A percentile compares a stretch with the other conserved stretches of the same genome.
Conservation (phyloP, 23 red algal genomes). For the Chondrus crispus region DNA sequence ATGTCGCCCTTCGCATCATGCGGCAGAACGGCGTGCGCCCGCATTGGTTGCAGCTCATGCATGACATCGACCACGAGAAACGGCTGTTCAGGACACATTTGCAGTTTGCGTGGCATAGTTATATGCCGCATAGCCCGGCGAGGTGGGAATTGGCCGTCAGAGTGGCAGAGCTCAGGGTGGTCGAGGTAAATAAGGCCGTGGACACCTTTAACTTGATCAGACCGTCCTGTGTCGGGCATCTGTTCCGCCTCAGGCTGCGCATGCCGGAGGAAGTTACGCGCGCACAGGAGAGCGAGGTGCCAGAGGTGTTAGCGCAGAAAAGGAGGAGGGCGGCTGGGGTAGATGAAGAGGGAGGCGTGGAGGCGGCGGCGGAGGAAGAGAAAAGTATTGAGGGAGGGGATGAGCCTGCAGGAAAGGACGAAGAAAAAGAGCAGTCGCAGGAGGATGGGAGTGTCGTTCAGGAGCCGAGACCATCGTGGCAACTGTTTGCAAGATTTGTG, state of each 20-base stretch:
- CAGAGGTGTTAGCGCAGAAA: not conserved
- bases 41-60: slow-evolving; percentile 63
- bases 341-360: not conserved
- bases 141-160: slow-evolving; percentile 22
- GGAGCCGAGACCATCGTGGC: slow-evolving; percentile 46
- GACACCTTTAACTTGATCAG: slow-evolving; percentile 54
- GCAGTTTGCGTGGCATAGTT: slow-evolving; percentile 29
- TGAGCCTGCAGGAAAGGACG: not conserved
- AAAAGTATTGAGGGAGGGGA: not conserved
- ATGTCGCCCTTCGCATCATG: slow-evolving; percentile 62
- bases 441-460: not conserved
- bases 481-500: slow-evolving; percentile 49
- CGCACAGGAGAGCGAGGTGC: slow-evolving; percentile 36
- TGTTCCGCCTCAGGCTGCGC: slow-evolving; percentile 48
- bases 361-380: not conserved
- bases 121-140: slow-evolving; percentile 46
- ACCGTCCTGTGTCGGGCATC: slow-evolving; percentile 40
- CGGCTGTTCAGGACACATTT: slow-evolving; percentile 10
- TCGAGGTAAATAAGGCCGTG: slow-evolving; percentile 29
- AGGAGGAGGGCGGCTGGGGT: not conserved
- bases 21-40: slow-evolving; percentile 53
- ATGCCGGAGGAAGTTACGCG: slow-evolving; percentile 41
- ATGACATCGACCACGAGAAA: slow-evolving; percentile 57
- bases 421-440: not conserved
- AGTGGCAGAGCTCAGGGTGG: slow-evolving; percentile 30